Evolutionary conservation across 345 rosid genomes (phyloP), one percentile per base, ranked within the genome.

Genomic region (Lepidium africanum): DNA sequence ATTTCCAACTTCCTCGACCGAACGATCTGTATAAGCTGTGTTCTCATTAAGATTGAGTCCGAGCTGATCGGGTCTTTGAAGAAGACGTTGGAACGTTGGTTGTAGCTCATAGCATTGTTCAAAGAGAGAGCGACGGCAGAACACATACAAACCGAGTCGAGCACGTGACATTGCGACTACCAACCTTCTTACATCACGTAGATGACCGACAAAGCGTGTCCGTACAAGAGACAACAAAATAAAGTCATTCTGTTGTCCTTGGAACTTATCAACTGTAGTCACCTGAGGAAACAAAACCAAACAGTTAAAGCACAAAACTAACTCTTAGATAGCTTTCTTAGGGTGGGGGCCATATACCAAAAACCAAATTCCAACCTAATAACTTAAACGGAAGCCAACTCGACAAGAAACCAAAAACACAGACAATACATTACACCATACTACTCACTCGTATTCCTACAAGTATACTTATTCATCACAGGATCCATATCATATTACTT

Each of bases 151-250:
- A 38, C 99, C 97, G 3, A 94, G 90, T 63, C 97, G 84, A 39
- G 99, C 96, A 76, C 99, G 97, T 63, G 99, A 94, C 99, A 91
- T 94, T 68, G 99, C 99, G 14, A 94, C 97, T 57, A 91, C 81
- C 83, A 94, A 81, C 82, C 99, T 87, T 81, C 97, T 81, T 42
- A 90, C 99, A 77, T 91, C 99, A 65, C 97, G 97, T 63, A 94
- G 86, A 81, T 91, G 99, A 67, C 99, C 99, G 19, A 94, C 99
- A 75, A 88, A 94, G 63, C 96, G 97, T 53, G 95, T 86, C 7
- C 96, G 95, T 52, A 94, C 96, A 45, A 94, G 97, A 70, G 99
- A 94, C 27, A 94, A 83, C 84, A 94, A 84, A 25, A 91, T 86
- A 57, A 94, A 83, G 72, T 94, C 97, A 73, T 94, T 94, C 68